Evolutionary conservation across 2,329 filamentous ascomycete species (phyloP), one percentile per base, ranked within the genome.

Genomic region (Aspergillus candidus): DNA sequence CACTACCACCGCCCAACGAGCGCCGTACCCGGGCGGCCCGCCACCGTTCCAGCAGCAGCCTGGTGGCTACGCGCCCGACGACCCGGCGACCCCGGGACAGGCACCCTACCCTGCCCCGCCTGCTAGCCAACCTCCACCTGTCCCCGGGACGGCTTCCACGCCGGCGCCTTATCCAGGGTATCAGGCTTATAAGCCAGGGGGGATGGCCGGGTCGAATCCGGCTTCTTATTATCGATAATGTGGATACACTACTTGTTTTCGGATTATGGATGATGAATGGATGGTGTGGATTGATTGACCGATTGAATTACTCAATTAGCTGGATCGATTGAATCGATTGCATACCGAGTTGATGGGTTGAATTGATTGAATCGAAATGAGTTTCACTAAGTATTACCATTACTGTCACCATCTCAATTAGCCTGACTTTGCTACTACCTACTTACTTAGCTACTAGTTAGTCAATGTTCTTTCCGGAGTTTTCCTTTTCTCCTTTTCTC

Each of bases 181-280:
- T 42, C 63, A 67, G 44, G 58, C 64, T 6, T 69, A 69, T 49
- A 61, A 65, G 32, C 57, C 60, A n/a, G 54, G 56, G 14, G 57
- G 57, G 12, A 51, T 55, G 27, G 44, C 60, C 18, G 58, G 54
- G 37, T 55, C 63, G 27, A 70, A 69, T 45, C 67, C 67, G 6
- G 59, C 60, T 39, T 63, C 65, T 3, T 70, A 59, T 43, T 70
- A 70, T 46, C 61, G 63, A 52, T 69, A 57, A 53, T 45, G 17
- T 11, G 30, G 3, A 14, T 35, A 8, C 29, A 17, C 22, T 15
- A 5, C 6, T 18, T 18, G 18, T 18, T 18, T 18, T 18, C 3
- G 4, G 18, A 18, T 18, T 3, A 6, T 18, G 15, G 15, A 36
- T 38, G 11, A 18, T 18, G 17, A 18, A 18, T 22, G 22, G 22